phyloP scores from a whole-genome alignment of 2,329 filamentous ascomycete species.

The Aspergillus ochraceoroseus region DNA sequence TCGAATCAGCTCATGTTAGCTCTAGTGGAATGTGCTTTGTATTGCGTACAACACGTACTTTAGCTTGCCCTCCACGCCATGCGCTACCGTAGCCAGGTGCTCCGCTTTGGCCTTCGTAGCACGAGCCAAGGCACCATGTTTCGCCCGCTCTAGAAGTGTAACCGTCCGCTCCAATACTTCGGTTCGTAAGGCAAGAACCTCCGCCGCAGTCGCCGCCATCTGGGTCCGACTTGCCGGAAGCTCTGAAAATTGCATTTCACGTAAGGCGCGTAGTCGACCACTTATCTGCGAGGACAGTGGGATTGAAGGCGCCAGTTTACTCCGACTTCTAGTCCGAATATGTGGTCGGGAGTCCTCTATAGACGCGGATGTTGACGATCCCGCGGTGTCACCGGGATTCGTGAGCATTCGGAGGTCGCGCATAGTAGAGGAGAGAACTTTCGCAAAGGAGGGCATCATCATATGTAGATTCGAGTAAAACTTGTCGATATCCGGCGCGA shows the following conservation, averaged over 20 bases:
- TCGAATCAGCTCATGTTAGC: background rate
- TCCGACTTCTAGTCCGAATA: conserved; percentile 13
- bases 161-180: conserved; percentile 36
- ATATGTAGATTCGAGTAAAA: conserved; percentile 33
- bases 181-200: conserved; percentile 32
- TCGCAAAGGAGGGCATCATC: conserved; percentile 26
- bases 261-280: conserved; percentile 28
- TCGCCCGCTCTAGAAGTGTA: conserved; percentile 39
- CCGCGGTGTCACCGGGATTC: conserved; percentile 17
- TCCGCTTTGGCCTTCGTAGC: conserved; percentile 39
- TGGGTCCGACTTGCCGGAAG: conserved; percentile 32
- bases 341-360: conserved; percentile 17
- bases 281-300: conserved; percentile 28
- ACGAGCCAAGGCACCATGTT: conserved; percentile 36
- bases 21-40: background rate
- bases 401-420: conserved; percentile 28
- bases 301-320: conserved; percentile 9
- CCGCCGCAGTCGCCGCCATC: conserved; percentile 35
- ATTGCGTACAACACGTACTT: conserved; percentile 27
- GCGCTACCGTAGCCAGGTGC: conserved; percentile 38
- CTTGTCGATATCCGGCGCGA: conserved; percentile 33
- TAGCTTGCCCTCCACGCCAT: conserved; percentile 36
- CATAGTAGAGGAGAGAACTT: conserved; percentile 23
- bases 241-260: conserved; percentile 30
- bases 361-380: conserved; percentile 6